Percentiles rank a stretch among this genome's conserved stretches.
phyloP scores from a whole-genome alignment of 2,329 filamentous ascomycete genomes.

The Ophiocordyceps polyrhachis-furcata region DNA sequence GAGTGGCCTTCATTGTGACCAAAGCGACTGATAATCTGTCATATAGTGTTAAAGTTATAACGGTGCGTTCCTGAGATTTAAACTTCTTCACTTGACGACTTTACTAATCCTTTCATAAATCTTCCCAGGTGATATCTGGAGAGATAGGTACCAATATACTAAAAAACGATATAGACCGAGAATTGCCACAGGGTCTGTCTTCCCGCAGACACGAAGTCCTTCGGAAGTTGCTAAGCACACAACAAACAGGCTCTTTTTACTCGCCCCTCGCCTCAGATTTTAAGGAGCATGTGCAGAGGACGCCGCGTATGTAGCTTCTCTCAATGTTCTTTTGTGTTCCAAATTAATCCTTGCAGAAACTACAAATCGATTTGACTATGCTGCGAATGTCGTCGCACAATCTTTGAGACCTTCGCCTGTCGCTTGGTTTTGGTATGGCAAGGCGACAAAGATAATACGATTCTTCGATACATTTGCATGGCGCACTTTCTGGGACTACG shows the following conservation, averaged over 20 bases:
- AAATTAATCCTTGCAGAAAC: background rate
- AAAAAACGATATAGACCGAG: background rate
- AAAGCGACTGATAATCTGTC: background rate
- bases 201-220: background rate
- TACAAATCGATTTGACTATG: background rate
- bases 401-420: slow-evolving; percentile 3
- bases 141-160: background rate
- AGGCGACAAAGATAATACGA: background rate
- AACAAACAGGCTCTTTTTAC: background rate
- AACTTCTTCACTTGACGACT: background rate
- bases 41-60: background rate
- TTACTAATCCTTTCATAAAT: background rate
- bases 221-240: too few relatives aligned
- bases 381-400: slow-evolving; percentile 4
- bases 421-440: slow-evolving; percentile 5
- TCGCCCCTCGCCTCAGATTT: background rate
- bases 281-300: background rate
- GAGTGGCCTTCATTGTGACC: background rate
- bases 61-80: background rate
- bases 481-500: background rate
- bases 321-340: background rate
- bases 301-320: background rate
- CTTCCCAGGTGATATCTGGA: background rate
- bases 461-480: background rate
- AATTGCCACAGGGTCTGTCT: background rate